phyloP scores from a whole-genome alignment of 305 asterid genomes.

The Fraxinus nigra region DNA sequence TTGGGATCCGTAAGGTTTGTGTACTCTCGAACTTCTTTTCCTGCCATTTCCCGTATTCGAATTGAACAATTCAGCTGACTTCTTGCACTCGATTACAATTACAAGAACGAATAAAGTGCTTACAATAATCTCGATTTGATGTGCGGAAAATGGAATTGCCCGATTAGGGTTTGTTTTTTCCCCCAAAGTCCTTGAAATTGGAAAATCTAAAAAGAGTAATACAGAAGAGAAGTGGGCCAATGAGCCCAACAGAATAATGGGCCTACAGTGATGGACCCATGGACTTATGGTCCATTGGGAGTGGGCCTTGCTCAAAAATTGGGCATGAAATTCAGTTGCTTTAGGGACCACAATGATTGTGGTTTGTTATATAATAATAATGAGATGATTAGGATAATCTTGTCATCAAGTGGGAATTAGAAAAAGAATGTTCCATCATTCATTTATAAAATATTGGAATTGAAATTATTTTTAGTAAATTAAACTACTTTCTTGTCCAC shows the following conservation, averaged over 20 bases:
- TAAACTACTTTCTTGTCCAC: neutral
- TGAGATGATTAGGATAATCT: slow-evolving; percentile 26
- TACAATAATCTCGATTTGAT: neutral
- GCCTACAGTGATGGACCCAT: slow-evolving; percentile 25
- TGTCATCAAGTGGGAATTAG: slow-evolving; percentile 13
- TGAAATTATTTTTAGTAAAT: neutral
- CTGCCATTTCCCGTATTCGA: slow-evolving; percentile 49
- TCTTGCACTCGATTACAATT: neutral
- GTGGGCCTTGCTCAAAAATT: neutral
- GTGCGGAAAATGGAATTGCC: neutral
- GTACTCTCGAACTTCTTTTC: slow-evolving; percentile 94
- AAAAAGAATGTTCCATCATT: slow-evolving; percentile 11
- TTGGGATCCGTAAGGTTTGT: slow-evolving; percentile 95
- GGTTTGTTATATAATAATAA: slow-evolving; percentile 1
- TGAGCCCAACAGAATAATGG: slow-evolving; percentile 10
- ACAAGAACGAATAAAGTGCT: neutral
- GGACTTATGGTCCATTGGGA: neutral
- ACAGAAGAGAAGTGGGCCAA: neutral
- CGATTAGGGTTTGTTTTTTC: neutral
- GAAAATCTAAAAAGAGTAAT: neutral
- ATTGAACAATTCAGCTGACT: neutral
- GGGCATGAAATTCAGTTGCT: neutral
- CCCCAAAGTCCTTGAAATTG: neutral
- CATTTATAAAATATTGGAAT: neutral
- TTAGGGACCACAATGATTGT: slow-evolving; percentile 11